These are phyloP conservation scores for Gentiana straminea DNA, from an alignment of 257 asterid genomes.

Conservation along the genomic window DNA sequence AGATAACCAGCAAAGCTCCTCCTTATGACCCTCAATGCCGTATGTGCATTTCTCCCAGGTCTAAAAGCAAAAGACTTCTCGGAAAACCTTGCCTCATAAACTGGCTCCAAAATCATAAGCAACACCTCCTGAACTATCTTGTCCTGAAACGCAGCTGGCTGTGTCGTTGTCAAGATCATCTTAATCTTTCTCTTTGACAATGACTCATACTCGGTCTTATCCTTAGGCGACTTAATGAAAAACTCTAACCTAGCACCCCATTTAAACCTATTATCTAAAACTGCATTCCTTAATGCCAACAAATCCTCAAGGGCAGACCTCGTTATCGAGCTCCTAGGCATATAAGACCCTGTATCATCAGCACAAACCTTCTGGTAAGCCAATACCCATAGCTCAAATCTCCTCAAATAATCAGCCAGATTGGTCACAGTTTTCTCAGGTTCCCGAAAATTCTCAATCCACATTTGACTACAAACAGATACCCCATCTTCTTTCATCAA, in stretches of 20 bases:
- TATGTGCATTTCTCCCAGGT: conserved; percentile 91
- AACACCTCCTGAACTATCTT: conserved; percentile 84
- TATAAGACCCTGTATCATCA: conserved; percentile 72
- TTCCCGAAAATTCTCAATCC: conserved; percentile 71
- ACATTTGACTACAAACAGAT: conserved; percentile 71
- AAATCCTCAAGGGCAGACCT: conserved; percentile 76
- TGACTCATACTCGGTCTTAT: conserved; percentile 78
- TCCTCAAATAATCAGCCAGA: conserved; percentile 65
- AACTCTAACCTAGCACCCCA: conserved; percentile 98
- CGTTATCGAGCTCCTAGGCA: conserved; percentile 69
- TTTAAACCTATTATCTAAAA: conserved; percentile 65
- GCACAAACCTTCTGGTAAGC: conserved; percentile 92
- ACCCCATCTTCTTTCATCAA: conserved; percentile 91
- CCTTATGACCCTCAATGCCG: conserved; percentile 73
- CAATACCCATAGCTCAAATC: conserved; percentile 92
- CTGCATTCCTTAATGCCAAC: conserved; percentile 75
- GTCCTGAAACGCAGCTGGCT: conserved; percentile 78
- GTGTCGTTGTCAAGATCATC: conserved; percentile 77
- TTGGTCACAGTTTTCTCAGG: conserved; percentile 52
- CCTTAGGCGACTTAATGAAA: conserved; percentile 75
- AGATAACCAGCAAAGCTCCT: conserved; percentile 95
- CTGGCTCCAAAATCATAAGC: conserved; percentile 74
- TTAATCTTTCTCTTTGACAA: conserved; percentile 82
- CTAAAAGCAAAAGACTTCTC: conserved; percentile 87
- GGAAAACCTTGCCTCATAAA: conserved; percentile 84